Evolutionary conservation across 768 basidiomycete genomes (phyloP).

Genomic region (Russula brevipes): DNA sequence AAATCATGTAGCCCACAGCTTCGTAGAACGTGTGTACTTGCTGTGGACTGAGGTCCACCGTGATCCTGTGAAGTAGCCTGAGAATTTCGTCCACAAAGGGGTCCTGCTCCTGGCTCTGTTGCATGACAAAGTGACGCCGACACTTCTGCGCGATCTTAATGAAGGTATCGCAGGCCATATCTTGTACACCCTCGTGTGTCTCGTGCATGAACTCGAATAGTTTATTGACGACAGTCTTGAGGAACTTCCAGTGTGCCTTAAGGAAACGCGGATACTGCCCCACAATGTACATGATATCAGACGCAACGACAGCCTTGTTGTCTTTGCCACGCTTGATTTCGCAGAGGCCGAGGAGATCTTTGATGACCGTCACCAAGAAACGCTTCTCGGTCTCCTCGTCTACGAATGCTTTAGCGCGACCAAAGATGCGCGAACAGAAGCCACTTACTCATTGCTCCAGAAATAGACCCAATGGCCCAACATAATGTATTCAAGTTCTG

Average conservation of each 20-base stretch:
- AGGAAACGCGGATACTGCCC: conserved; percentile 99
- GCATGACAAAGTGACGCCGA: conserved; percentile 96
- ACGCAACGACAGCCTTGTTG: conserved; percentile 98
- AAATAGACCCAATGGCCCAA: conserved; percentile 99
- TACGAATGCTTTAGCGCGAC: conserved; percentile 31
- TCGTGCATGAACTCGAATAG: conserved; percentile 99
- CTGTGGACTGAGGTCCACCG: conserved; percentile 87
- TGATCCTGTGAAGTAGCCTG: conserved; percentile 85
- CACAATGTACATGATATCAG: conserved; percentile 97
- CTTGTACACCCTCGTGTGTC: conserved; percentile 98
- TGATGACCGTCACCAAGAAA: conserved; percentile 98
- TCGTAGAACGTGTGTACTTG: conserved; percentile 99
- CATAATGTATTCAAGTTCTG: conserved; percentile 98
- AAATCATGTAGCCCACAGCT: conserved; percentile 99
- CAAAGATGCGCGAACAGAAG: background rate
- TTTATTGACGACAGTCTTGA: conserved; percentile 99
- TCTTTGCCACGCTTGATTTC: conserved; percentile 99
- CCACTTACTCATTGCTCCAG: conserved; percentile 93
- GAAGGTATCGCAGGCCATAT: conserved; percentile 99
- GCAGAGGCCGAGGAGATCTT: conserved; percentile 93
- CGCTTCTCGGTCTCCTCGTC: conserved; percentile 99
- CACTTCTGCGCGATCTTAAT: conserved; percentile 99
- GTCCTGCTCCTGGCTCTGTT: conserved; percentile 93
- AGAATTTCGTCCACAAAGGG: conserved; percentile 98
- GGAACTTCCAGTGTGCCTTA: conserved; percentile 99